Evolutionary conservation across 2,329 filamentous ascomycete genomes (phyloP), one percentile per base, ranked within the genome.

Genomic region (Helicocarpus griseus): DNA sequence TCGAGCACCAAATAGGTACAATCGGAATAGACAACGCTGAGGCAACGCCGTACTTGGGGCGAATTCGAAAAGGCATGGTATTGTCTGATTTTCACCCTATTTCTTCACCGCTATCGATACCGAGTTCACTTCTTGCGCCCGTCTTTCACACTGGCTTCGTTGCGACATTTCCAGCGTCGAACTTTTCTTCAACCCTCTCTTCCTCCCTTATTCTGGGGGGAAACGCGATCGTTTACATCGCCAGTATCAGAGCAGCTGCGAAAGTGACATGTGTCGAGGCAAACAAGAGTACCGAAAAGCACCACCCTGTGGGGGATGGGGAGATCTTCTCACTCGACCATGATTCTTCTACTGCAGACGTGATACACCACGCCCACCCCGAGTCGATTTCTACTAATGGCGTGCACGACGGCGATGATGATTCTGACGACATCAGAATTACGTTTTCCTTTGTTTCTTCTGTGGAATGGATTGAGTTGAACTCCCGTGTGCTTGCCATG

Each of bases 1-100:
- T 83, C 48, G 77, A 83, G 14, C 89, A 88, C 8, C 91, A 98
- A 68, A 89, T 91, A 5, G 93, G 91, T 0, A 96, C 90, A 0
- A 79, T 98, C 50, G 91, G 90, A 0, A 74, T 97, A 48, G 77
- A 85, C 51, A 60, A 62, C 8, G 55, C 67, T 17, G 58, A 60
- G 6, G 55, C 57, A 35, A 40, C 56, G 13, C 59, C 61, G 11
- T 61, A 58, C 21, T 57, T 71, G n/a, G 64, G 66, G 14, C 63
- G 75, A 26, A 72, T 81, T 13, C 72, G 80, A 24, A 91, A 94
- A 67, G 91, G 91, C 19, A 94, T 95, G 85, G 81, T 96, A 1
- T 70, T 96, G 11, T 79, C 82, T 8, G 75, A 82, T 39, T 78
- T 81, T 2, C 80, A 79, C 48, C 70, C 21, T 63, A 64, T 19